Base-by-base conservation (phyloP, 169 alveolate genomes). In the Cryptosporidium canis region DNA sequence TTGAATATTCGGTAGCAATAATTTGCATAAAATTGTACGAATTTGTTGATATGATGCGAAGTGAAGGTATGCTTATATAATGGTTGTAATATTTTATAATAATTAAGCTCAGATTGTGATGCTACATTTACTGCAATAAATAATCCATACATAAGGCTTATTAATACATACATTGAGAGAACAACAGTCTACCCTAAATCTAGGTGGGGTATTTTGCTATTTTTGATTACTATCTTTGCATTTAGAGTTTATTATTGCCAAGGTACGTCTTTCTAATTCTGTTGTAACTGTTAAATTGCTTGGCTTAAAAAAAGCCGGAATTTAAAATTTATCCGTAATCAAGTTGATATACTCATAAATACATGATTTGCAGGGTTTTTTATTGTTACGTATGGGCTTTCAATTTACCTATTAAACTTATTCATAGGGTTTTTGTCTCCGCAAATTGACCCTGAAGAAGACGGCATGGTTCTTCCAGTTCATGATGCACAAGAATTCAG, bases 371-470 rank as follows among this genome's bases (percentile, higher is more conserved):
- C 68, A 55, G 97, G 96, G 48, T 95, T 85, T 70, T 94, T 91
- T 68, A 94, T 94, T n/a, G 92, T 95, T 35, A 90, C 96, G 7
- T 95, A 95, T 77, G 95, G 95, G 16, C 85, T 94, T 35, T 92
- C 94, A n/a, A 93, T 95, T 47, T 93, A 93, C 85, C 85, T 95
- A 29, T 82, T 94, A 70, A 95, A 93, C 85, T 77, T 93, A 53
- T 85, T 95, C 37, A 90, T 95, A n/a, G 96, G 95, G 39, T 95
- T 95, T 83, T 77, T 95, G 68, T 93, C 96, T 0, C 97, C 97
- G 14, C 94, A 93, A 68, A 92, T 91, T 11, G 96, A 94, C 56
- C 96, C 95, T 31, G 95, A 94, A 71, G 95, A 94, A 27, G 95
- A 94, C 55, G 94, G 92, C 63, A 90, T 92, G 66, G 95, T 94